These are phyloP conservation scores for Neocallimastix lanati DNA, from an alignment of 192 early-diverging fungal species.

Conservation along the genomic window DNA sequence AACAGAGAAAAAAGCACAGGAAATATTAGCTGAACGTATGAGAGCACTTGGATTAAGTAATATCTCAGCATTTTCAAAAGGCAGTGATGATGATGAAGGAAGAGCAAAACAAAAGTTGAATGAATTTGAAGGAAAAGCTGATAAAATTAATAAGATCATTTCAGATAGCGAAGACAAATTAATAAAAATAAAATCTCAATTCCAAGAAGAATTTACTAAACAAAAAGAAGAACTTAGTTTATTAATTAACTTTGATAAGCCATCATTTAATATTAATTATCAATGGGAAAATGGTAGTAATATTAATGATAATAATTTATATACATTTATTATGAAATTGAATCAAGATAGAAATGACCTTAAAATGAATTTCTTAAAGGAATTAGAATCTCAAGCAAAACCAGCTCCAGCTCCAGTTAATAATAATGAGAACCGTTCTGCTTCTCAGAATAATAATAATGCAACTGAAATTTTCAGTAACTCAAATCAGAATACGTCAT, in stretches of 20 bases:
- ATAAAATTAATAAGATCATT: background rate
- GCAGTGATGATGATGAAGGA: background rate
- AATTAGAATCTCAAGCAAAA: background rate
- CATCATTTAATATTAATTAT: background rate
- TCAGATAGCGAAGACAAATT: background rate
- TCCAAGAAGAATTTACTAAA: background rate
- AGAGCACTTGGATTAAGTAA: background rate
- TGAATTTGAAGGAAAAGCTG: background rate
- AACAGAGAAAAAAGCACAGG: background rate
- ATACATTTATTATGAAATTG: background rate
- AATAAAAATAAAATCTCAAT: background rate
- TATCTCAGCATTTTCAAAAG: background rate
- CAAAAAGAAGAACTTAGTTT: background rate
- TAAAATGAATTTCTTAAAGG: background rate
- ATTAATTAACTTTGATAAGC: background rate
- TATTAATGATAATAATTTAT: background rate
- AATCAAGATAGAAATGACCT: background rate
- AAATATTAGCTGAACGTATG: background rate
- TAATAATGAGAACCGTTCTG: too few species aligned
- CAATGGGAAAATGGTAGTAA: background rate
- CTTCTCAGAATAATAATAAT: too few species aligned
- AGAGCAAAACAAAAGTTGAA: background rate
- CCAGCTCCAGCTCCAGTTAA: background rate
- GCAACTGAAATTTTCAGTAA: background rate
- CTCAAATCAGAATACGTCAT: background rate